These are phyloP conservation scores for Aureobasidium vineae DNA, from an alignment of 2,329 filamentous ascomycete genomes.

Conservation along the genomic window DNA sequence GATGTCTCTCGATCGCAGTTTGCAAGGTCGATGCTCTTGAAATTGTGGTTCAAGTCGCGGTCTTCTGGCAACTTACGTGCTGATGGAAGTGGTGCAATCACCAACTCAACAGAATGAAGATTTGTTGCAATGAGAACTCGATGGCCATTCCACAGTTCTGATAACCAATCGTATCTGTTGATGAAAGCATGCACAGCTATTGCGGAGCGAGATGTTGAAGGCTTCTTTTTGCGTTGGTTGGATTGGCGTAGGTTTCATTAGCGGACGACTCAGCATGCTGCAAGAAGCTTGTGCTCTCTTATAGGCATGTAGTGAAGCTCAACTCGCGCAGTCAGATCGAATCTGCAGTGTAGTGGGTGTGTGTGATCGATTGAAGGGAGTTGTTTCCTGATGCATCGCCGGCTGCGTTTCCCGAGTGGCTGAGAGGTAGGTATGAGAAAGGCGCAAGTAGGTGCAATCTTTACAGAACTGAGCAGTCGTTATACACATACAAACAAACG, in stretches of 20 bases:
- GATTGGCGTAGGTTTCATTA: background rate
- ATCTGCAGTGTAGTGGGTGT: background rate
- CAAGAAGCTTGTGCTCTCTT: background rate
- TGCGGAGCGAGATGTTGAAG: too few relatives aligned
- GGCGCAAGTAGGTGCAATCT: background rate
- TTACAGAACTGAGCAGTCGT: background rate
- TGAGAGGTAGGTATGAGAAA: background rate
- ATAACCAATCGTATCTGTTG: background rate
- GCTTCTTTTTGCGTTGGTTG: background rate
- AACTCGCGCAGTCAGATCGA: background rate
- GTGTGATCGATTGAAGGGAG: background rate
- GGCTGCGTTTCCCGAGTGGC: background rate
- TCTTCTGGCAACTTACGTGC: background rate
- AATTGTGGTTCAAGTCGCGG: background rate
- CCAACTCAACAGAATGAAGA: background rate
- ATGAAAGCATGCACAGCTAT: background rate
- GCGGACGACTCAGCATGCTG: background rate
- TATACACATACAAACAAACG: background rate
- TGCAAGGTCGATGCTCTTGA: background rate
- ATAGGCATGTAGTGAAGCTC: background rate
- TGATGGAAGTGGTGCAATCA: background rate
- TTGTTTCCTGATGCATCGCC: background rate
- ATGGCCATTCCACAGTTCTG: background rate
- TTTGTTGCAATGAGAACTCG: background rate
- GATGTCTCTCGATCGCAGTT: background rate